Conservation (phyloP, 805 yeast genomes). For the Metschnikowia noctiluminum region DNA sequence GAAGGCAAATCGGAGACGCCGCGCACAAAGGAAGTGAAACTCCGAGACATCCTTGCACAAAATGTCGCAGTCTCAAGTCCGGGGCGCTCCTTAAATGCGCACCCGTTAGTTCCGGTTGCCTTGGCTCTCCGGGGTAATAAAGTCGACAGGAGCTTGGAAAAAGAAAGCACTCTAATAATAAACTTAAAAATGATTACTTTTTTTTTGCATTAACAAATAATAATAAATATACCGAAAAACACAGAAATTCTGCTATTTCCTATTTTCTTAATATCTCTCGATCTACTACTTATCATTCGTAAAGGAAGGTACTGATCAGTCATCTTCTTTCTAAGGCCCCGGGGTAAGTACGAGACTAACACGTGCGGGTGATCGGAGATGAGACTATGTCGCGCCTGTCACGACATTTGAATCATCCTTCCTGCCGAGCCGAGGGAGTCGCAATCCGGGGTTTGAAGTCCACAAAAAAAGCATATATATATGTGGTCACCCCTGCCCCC, state of each 20-base stretch:
- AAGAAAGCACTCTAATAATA: too few relatives aligned
- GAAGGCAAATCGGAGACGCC: neutral
- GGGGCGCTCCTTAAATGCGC: too few relatives aligned
- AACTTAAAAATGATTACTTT: too few relatives aligned
- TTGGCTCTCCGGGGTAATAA: too few relatives aligned
- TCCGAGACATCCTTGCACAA: neutral
- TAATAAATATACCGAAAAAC: too few relatives aligned
- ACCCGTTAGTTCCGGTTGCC: too few relatives aligned
- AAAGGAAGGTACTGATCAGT: too few relatives aligned
- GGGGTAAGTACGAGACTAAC: constrained; percentile 1
- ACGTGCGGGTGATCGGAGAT: constrained; percentile 7
- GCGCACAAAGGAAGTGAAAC: neutral
- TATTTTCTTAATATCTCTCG: too few relatives aligned
- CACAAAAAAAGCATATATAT: constrained; percentile 1
- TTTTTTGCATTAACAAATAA: too few relatives aligned
- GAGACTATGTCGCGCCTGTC: neutral
- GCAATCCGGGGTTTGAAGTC: constrained; percentile 13
- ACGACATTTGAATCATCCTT: constrained; percentile 10
- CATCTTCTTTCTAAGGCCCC: neutral
- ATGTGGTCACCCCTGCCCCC: neutral
- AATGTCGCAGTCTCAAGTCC: neutral
- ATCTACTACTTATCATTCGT: too few relatives aligned
- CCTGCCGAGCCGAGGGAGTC: constrained; percentile 6
- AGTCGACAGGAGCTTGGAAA: too few relatives aligned
- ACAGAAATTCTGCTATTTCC: too few relatives aligned